Evolutionary conservation across 441 rosid species (phyloP).

Genomic region (Gossypium schwendimanii): DNA sequence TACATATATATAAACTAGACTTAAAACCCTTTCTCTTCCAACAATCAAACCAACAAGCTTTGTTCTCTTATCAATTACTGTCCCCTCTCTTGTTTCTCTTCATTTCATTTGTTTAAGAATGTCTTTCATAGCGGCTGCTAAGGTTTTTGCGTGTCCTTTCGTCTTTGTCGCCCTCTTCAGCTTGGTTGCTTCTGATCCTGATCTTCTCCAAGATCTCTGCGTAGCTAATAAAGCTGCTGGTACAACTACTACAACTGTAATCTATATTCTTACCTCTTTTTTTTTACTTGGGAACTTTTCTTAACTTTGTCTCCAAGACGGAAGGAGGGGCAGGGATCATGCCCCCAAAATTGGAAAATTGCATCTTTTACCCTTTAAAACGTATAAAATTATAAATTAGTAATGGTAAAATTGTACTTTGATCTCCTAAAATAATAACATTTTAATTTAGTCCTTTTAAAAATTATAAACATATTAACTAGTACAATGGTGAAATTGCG

Average conservation of each 20-base stretch:
- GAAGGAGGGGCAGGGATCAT: too few relatives aligned
- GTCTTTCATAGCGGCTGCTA: conserved; percentile 5
- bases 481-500: too few relatives aligned
- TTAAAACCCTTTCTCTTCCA: not conserved
- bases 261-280: not conserved
- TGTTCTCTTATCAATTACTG: too few relatives aligned
- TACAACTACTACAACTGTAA: not conserved
- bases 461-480: too few relatives aligned
- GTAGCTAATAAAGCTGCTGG: conserved; percentile 64
- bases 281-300: not conserved
- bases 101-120: not conserved
- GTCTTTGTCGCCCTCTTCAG: conserved; percentile 21
- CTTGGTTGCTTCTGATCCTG: conserved; percentile 58
- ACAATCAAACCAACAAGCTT: not conserved
- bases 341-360: too few relatives aligned
- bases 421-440: too few relatives aligned
- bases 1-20: too few relatives aligned
- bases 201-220: conserved; percentile 77
- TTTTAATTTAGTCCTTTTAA: too few relatives aligned
- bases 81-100: not conserved
- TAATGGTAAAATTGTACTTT: too few relatives aligned
- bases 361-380: too few relatives aligned
- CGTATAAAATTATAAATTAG: too few relatives aligned
- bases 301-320: too few relatives aligned
- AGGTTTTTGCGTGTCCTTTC: conserved; percentile 20